Evolutionary conservation across 2,329 filamentous ascomycete genomes (phyloP).

Genomic region (Aspergillus unguis): DNA sequence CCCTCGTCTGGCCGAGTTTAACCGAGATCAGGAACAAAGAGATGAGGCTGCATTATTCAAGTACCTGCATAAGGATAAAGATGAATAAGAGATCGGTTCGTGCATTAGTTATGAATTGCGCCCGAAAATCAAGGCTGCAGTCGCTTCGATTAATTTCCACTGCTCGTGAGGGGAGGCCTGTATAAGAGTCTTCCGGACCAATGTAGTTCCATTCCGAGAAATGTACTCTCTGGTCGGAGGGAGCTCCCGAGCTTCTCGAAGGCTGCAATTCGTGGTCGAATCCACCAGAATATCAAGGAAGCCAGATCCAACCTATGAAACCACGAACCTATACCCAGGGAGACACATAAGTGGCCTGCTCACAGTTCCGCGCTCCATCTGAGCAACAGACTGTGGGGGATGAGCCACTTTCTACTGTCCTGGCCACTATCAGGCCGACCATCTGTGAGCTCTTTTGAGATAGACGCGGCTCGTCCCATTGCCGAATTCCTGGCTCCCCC

Average conservation of each 20-base stretch:
- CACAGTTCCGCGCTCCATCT: not conserved
- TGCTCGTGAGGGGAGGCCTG: too few species aligned
- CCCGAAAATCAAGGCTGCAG: too few species aligned
- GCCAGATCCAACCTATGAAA: constrained; percentile 1
- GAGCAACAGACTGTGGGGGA: not conserved
- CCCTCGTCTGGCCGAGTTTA: constrained; percentile 7
- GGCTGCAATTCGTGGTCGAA: not conserved
- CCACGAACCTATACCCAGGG: not conserved
- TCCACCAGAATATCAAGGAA: not conserved
- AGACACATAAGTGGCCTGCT: not conserved
- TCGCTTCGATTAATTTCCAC: too few species aligned
- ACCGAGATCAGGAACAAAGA: constrained; percentile 2
- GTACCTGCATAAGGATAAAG: too few species aligned
- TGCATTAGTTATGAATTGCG: too few species aligned
- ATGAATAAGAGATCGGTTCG: too few species aligned
- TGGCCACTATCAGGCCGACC: too few species aligned
- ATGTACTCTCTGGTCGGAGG: not conserved
- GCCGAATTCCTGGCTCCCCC: not conserved
- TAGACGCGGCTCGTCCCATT: not conserved
- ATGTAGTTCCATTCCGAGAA: not conserved
- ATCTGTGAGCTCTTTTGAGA: not conserved
- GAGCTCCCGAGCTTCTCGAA: not conserved
- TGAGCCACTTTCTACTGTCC: not conserved
- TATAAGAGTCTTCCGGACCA: not conserved
- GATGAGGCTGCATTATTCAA: too few species aligned